Evolutionary conservation across 768 basidiomycete genomes (phyloP).

Genomic region (Kondoa malvinella): DNA sequence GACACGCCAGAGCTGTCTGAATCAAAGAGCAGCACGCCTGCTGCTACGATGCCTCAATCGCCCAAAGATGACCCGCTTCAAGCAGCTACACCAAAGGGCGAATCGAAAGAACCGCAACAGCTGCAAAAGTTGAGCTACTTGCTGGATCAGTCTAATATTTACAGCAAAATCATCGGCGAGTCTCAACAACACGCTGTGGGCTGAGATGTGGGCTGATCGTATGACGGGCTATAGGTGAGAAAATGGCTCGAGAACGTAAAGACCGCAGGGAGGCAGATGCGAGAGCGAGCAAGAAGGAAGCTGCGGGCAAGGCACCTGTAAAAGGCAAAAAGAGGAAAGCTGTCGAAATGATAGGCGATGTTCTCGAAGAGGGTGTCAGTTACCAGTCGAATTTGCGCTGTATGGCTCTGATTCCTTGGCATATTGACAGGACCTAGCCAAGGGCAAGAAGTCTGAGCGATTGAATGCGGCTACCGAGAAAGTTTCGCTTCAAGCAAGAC

Average conservation of each 20-base stretch:
- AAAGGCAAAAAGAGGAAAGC: conserved; percentile 9
- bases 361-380: neutral
- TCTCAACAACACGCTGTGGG: conserved; percentile 5
- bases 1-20: neutral
- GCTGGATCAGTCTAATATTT: conserved; percentile 9
- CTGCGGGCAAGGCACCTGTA: neutral
- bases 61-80: neutral
- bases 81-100: neutral
- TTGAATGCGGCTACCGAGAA: neutral
- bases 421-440: neutral
- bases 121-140: conserved; percentile 6
- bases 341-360: conserved; percentile 1
- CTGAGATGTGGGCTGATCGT: conserved; percentile 8
- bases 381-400: neutral
- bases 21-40: neutral
- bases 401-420: neutral
- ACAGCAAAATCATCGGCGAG: conserved; percentile 15
- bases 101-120: neutral
- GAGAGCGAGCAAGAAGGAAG: conserved; percentile 3
- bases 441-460: neutral
- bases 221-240: conserved; percentile 17
- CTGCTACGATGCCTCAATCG: neutral
- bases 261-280: conserved; percentile 10
- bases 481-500: conserved; percentile 31
- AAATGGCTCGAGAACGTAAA: conserved; percentile 13